Evolutionary conservation across 345 rosid genomes (phyloP).

Genomic region (Eucalyptus polybractea): DNA sequence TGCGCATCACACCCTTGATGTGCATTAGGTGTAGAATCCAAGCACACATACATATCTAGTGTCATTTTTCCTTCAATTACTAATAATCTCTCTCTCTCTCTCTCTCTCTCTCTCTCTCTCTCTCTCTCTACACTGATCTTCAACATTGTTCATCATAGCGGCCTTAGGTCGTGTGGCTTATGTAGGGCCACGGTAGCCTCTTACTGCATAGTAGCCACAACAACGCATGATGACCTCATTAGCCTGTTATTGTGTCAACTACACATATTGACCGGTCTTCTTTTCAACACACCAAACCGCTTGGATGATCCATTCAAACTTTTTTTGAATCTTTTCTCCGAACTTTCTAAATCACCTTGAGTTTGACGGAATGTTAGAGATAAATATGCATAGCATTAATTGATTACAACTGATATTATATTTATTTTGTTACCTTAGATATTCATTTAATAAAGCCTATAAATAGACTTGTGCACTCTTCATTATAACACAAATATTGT

Average conservation of each 20-base stretch:
- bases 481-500: not conserved
- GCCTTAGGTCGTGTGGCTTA: not conserved
- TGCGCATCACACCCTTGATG: accelerated
- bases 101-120: not conserved
- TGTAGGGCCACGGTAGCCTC: not conserved
- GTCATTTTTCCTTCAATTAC: not conserved
- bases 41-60: not conserved
- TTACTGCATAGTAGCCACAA: not conserved
- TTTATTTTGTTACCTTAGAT: not conserved
- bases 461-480: not conserved
- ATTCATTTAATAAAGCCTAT: not conserved
- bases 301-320: not conserved
- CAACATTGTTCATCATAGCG: not conserved
- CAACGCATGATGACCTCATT: accelerated
- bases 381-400: not conserved
- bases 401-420: not conserved
- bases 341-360: not conserved
- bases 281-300: not conserved
- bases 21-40: not conserved
- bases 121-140: not conserved
- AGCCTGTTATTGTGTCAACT: not conserved
- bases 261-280: not conserved
- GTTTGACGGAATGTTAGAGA: not conserved
- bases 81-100: not conserved
- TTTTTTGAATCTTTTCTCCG: not conserved